Conservation (phyloP, 495 filamentous ascomycete genomes). For the Sordaria brevicollis region DNA sequence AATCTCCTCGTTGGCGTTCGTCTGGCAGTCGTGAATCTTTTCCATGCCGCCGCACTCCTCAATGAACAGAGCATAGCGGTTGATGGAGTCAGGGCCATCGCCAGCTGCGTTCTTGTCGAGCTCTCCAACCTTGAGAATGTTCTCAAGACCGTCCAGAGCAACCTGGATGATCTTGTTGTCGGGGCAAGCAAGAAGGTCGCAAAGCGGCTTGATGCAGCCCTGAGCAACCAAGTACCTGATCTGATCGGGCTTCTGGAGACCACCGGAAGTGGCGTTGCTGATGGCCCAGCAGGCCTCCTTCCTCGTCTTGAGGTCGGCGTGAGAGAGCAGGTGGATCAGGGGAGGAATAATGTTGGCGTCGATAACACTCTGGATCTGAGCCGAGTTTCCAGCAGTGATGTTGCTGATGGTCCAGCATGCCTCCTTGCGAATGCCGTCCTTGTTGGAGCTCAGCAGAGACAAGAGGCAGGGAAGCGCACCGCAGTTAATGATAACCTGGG, state of each 20-base stretch:
- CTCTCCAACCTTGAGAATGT: slow-evolving; percentile 98
- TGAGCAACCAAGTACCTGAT: slow-evolving; percentile 88
- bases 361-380: slow-evolving; percentile 93
- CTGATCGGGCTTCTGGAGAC: slow-evolving; percentile 96
- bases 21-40: slow-evolving; percentile 99
- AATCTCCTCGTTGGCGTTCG: slow-evolving; percentile 99
- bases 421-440: slow-evolving; percentile 99
- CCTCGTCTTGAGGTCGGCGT: slow-evolving; percentile 97
- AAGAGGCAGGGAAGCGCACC: slow-evolving; percentile 85
- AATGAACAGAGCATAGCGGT: slow-evolving; percentile 95
- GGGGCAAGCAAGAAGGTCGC: slow-evolving; percentile 90
- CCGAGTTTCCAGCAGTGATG: slow-evolving; percentile 95
- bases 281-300: slow-evolving; percentile 99
- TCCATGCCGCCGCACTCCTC: slow-evolving; percentile 99
- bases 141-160: slow-evolving; percentile 95
- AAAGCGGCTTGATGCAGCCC: slow-evolving; percentile 95
- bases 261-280: slow-evolving; percentile 95
- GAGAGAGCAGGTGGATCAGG: slow-evolving; percentile 86
- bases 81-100: slow-evolving; percentile 68
- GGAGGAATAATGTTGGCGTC: slow-evolving; percentile 96
- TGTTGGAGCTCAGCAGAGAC: slow-evolving; percentile 86
- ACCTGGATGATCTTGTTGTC: slow-evolving; percentile 99
- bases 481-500: slow-evolving; percentile 98
- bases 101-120: slow-evolving; percentile 87
- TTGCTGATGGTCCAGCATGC: slow-evolving; percentile 99